Evolutionary conservation across 352 stramenopile genomes (phyloP).

Genomic region (Nothophytophthora sp.): DNA sequence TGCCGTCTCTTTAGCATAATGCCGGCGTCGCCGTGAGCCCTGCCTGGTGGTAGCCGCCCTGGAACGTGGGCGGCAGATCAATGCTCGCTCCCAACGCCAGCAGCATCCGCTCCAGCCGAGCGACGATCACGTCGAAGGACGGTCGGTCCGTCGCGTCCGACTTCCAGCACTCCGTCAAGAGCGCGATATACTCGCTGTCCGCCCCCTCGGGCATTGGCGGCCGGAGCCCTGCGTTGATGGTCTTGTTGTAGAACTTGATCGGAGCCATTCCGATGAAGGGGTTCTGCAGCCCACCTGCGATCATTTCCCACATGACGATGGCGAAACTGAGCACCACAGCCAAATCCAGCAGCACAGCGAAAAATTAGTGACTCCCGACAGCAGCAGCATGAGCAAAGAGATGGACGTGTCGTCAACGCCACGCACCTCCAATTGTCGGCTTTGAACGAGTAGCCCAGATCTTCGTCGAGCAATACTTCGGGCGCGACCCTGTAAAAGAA

Average conservation of each 20-base stretch:
- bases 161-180: constrained; percentile 87
- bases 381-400: neutral
- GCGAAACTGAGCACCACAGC: constrained; percentile 60
- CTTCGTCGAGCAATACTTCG: constrained; percentile 88
- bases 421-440: constrained; percentile 89
- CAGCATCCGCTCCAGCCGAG: constrained; percentile 73
- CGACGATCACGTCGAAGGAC: constrained; percentile 79
- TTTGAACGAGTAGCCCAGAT: constrained; percentile 89
- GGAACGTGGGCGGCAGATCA: constrained; percentile 82
- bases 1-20: constrained; percentile 25
- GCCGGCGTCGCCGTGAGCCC: constrained; percentile 25
- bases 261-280: constrained; percentile 90
- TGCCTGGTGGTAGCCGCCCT: constrained; percentile 80
- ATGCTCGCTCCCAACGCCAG: constrained; percentile 75
- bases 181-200: constrained; percentile 69
- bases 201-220: constrained; percentile 68
- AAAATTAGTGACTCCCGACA: neutral
- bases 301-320: constrained; percentile 92
- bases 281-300: constrained; percentile 78
- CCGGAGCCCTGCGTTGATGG: constrained; percentile 73
- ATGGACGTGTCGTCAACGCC: neutral
- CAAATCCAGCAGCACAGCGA: neutral
- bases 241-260: constrained; percentile 92
- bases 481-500: constrained; percentile 69
- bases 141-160: constrained; percentile 73